These are phyloP conservation scores for Suillus subalutaceus DNA, from an alignment of 768 basidiomycete species.

Conservation along the genomic window DNA sequence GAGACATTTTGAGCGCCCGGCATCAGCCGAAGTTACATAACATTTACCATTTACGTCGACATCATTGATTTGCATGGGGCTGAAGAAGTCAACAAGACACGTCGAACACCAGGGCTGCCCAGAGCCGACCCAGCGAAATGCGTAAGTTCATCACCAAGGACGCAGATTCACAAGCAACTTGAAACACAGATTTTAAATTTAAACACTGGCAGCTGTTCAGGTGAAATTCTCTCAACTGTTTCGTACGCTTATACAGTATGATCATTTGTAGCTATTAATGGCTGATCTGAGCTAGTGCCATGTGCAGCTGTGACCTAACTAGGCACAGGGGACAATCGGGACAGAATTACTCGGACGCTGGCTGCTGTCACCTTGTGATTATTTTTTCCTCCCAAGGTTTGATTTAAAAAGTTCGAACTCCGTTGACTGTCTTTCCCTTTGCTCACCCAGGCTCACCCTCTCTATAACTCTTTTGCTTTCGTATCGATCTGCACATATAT, in stretches of 20 bases:
- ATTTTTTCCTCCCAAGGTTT: not conserved
- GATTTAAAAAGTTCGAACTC: conserved; percentile 32
- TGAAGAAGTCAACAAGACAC: not conserved
- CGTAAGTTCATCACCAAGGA: not conserved
- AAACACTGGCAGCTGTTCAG: too few species aligned
- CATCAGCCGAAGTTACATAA: not conserved
- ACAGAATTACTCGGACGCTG: not conserved
- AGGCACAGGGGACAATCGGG: not conserved
- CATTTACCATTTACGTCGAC: too few species aligned
- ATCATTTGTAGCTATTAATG: not conserved
- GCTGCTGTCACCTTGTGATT: not conserved
- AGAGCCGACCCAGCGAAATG: not conserved
- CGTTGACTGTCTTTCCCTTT: conserved; percentile 21
- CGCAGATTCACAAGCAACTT: too few species aligned
- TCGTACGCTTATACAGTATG: too few species aligned
- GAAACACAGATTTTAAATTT: too few species aligned
- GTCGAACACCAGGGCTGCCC: not conserved
- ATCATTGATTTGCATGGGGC: too few species aligned
- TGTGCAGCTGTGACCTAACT: not conserved
- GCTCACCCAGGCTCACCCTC: not conserved
- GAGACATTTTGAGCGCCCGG: too few species aligned
- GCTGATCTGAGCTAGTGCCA: not conserved
- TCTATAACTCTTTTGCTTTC: not conserved
- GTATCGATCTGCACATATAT: not conserved
- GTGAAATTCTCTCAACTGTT: not conserved